Conservation (phyloP, 2,329 filamentous ascomycete species). For the Epichloe coenophiala region DNA sequence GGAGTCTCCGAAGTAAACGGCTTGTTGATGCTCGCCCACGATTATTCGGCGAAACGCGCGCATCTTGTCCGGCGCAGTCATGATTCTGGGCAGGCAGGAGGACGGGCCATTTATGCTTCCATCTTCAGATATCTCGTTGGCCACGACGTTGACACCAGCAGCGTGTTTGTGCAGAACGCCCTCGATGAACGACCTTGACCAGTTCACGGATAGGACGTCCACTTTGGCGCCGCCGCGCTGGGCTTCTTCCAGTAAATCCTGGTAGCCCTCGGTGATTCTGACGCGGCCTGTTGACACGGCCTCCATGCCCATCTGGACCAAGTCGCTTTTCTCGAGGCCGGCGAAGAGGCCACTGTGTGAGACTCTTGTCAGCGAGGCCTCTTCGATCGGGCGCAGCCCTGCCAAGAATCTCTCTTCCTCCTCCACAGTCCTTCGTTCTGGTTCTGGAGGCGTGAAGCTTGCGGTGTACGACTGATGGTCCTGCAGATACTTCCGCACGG, state of each 20-base stretch:
- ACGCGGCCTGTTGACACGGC: conserved; percentile 22
- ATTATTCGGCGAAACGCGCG: conserved; percentile 22
- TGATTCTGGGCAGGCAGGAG: conserved; percentile 13
- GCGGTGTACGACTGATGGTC: conserved; percentile 26
- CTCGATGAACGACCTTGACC: conserved; percentile 33
- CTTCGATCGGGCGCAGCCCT: conserved; percentile 30
- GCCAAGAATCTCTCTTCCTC: conserved; percentile 31
- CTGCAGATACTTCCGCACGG: conserved; percentile 31
- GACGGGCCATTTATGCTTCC: conserved; percentile 29
- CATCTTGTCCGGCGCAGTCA: conserved; percentile 33
- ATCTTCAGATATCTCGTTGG: conserved; percentile 28
- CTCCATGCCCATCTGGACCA: conserved; percentile 25
- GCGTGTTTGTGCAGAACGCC: conserved; percentile 25
- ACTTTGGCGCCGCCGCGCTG: conserved; percentile 22
- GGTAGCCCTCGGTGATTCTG: conserved; percentile 26
- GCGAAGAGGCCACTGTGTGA: conserved; percentile 30
- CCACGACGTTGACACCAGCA: conserved; percentile 21
- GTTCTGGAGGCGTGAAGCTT: conserved; percentile 18
- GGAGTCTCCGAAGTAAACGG: conserved; percentile 47
- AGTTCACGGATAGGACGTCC: conserved; percentile 37
- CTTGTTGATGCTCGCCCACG: conserved; percentile 8
- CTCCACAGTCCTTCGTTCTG: conserved; percentile 19
- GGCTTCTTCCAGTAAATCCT: conserved; percentile 16
- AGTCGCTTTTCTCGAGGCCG: conserved; percentile 18
- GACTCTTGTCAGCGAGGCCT: conserved; percentile 31